Base-by-base conservation (phyloP, 345 rosid genomes). In the Citropsis articulata region DNA sequence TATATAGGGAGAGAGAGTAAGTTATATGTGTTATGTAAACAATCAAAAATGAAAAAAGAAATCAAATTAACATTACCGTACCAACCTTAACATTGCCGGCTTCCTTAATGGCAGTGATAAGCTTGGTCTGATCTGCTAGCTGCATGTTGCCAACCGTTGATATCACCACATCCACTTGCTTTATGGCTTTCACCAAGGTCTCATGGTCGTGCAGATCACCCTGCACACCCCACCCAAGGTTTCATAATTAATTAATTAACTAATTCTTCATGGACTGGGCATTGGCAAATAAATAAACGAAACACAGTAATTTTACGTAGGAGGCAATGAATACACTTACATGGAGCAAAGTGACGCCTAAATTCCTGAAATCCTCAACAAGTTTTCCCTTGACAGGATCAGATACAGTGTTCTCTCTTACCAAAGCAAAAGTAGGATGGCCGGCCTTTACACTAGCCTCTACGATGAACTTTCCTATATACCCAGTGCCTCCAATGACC, bases 21-120 rank as follows among this genome's bases (percentile, higher is more conserved):
- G 2, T 38, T 40, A 40, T 8, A 9, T 2, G 45, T 40, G 45
- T 40, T 40, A 8, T 9, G 12, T 40, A 1, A 8, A 40, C 16
- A 45, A 2, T 18, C 18, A 45, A 45, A 45, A 19, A 16, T 18
- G 6, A 2, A 18, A 7, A 53, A 18, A 18, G 22, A 53, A 16
- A 53, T 19, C 21, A 53, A 53, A 53, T 18, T 18, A 53, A 53
- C 50, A 13, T 53, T 5, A 2, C 21, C 57, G 57, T 8, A 79
- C 75, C 33, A 42, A 92, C 97, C 97, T 94, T 94, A 12, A 94
- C 81, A 45, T 88, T 93, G 28, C 97, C 98, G 35, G 97, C 97
- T 85, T 93, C 97, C 77, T 91, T 93, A 55, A 93, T 90, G 63
- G 98, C 98, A 3, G 90, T 84, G 28, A 93, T 81, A 84, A 94